A percentile compares a stretch with the other conserved stretches of the same genome.
Conservation (phyloP, 345 rosid genomes). For the Linum usitatissimum region DNA sequence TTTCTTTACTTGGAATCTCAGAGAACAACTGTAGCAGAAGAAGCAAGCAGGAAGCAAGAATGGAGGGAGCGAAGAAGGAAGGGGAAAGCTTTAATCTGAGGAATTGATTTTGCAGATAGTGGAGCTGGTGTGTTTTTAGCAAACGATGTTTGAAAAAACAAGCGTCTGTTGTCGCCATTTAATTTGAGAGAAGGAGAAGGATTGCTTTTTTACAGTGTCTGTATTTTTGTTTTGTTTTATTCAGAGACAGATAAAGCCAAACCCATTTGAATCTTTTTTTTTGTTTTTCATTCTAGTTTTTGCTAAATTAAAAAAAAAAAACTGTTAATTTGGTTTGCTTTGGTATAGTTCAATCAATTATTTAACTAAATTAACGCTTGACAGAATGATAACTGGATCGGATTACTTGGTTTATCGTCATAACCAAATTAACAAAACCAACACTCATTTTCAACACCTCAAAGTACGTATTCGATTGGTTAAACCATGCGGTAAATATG, state of each 20-base stretch:
- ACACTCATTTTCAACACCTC: no score
- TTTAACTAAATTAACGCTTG: no score
- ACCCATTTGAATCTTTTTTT: neutral
- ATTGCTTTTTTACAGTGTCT: neutral
- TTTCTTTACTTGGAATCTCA: no score
- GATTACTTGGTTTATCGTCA: neutral
- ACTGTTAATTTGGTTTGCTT: no score
- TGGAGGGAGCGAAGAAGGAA: no score
- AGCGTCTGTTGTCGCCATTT: neutral
- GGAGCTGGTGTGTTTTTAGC: neutral
- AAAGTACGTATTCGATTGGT: no score
- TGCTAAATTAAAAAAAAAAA: no score
- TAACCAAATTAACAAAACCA: neutral
- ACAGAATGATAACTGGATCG: no score
- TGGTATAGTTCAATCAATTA: neutral
- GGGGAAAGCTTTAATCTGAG: neutral
- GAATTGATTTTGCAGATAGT: neutral
- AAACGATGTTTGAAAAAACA: neutral
- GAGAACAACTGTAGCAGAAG: neutral
- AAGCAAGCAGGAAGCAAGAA: neutral
- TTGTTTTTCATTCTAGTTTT: no score
- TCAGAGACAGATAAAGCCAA: neutral
- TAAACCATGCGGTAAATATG: no score
- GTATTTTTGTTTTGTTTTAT: neutral
- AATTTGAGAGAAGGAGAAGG: neutral